phyloP scores from a whole-genome alignment of 257 asterid species.

The Lithospermum erythrorhizon region DNA sequence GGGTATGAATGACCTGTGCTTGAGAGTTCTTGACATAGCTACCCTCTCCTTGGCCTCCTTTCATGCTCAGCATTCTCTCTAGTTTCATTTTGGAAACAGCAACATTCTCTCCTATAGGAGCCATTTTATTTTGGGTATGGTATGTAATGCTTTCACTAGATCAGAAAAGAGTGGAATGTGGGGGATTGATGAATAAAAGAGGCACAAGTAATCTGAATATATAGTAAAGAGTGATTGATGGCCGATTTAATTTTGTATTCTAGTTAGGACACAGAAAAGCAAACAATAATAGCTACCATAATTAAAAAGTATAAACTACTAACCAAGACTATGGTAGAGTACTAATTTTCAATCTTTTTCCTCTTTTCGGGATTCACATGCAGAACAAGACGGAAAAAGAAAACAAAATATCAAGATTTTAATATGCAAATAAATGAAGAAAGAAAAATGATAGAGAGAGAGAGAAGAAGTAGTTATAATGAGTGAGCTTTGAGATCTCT shows the following conservation, averaged over 20 bases:
- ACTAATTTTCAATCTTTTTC: too few relatives aligned
- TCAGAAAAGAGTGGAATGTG: background rate
- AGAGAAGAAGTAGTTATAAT: background rate
- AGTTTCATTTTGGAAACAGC: constrained; percentile 59
- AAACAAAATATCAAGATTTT: too few relatives aligned
- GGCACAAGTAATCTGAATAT: background rate
- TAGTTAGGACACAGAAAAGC: background rate
- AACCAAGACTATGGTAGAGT: constrained; percentile 4
- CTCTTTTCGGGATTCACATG: constrained; percentile 36
- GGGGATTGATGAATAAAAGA: background rate
- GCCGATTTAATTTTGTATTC: background rate
- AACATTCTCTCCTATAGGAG: constrained; percentile 45
- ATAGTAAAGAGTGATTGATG: background rate
- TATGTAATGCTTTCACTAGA: background rate
- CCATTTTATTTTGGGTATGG: constrained; percentile 21
- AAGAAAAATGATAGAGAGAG: too few relatives aligned
- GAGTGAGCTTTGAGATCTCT: background rate
- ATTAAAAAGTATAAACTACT: constrained; percentile 9
- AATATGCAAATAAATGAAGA: too few relatives aligned
- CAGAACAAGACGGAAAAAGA: background rate
- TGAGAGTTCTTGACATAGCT: constrained; percentile 86
- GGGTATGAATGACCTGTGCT: constrained; percentile 54
- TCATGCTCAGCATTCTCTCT: constrained; percentile 75
- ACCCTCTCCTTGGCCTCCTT: constrained; percentile 89
- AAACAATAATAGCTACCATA: background rate